These are phyloP conservation scores for Scortechinia acanthostroma DNA, from an alignment of 2,329 filamentous ascomycete genomes.

Conservation along the genomic window DNA sequence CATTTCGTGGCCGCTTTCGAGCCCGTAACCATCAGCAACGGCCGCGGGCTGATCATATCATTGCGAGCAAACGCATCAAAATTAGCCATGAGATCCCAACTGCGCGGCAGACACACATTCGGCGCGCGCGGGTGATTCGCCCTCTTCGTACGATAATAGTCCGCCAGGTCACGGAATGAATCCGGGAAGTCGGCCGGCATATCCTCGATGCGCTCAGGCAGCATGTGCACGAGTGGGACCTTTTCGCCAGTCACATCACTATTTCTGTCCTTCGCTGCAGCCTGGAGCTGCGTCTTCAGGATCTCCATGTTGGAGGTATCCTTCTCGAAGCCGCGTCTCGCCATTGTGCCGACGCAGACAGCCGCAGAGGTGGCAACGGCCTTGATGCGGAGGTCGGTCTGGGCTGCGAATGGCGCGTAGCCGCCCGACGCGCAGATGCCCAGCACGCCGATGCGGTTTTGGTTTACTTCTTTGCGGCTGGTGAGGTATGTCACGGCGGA, in stretches of 20 bases:
- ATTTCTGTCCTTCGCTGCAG: too few relatives aligned
- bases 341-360: constrained; percentile 19
- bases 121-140: constrained; percentile 10
- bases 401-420: constrained; percentile 21
- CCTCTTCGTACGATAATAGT: constrained; percentile 13
- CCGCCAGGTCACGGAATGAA: background rate
- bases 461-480: constrained; percentile 16
- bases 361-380: constrained; percentile 21
- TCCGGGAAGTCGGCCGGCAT: background rate
- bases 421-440: constrained; percentile 28
- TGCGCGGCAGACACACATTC: constrained; percentile 9
- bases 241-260: too few relatives aligned
- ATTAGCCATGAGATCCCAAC: constrained; percentile 12
- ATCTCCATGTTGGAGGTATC: too few relatives aligned
- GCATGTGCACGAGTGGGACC: background rate
- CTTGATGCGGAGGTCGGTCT: constrained; percentile 25
- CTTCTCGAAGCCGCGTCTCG: too few relatives aligned
- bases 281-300: too few relatives aligned
- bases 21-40: constrained; percentile 12
- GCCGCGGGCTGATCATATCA: constrained; percentile 13
- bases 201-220: background rate
- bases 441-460: constrained; percentile 22
- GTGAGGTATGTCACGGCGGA: constrained; percentile 22
- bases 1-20: constrained; percentile 5
- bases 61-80: constrained; percentile 14